A percentile compares a stretch with the other conserved stretches of the same genome.
These are phyloP conservation scores for Dryadomyces quercivorus DNA, from an alignment of 2,329 filamentous ascomycete genomes.

Conservation along the genomic window DNA sequence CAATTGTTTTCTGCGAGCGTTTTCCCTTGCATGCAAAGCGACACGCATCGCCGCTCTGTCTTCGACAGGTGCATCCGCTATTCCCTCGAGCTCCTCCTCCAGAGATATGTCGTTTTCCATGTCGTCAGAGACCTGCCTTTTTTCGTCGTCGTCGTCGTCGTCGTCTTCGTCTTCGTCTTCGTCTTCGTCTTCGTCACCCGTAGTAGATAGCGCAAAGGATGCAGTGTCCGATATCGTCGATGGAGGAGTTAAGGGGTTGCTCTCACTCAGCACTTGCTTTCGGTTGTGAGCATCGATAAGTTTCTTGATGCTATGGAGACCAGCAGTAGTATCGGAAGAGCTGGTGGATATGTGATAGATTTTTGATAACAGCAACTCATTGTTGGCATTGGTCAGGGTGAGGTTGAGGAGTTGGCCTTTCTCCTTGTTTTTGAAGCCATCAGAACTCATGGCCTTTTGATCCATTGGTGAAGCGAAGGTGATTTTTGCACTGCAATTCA, in stretches of 20 bases:
- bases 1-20: background rate
- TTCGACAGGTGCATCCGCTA: slow-evolving; percentile 5
- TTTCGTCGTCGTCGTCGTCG: background rate
- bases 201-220: background rate
- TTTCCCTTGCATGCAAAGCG: slow-evolving; percentile 3
- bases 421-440: too few species aligned
- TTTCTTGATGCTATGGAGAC: background rate
- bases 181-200: background rate
- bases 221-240: background rate
- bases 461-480: too few species aligned
- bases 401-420: too few species aligned
- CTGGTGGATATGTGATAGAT: too few species aligned
- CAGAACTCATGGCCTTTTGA: too few species aligned
- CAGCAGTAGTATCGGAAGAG: too few species aligned
- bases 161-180: background rate
- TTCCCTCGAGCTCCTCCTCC: slow-evolving; percentile 12
- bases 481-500: too few species aligned
- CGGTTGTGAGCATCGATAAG: background rate
- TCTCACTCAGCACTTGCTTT: background rate
- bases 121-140: background rate
- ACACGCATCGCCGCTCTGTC: slow-evolving; percentile 6
- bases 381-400: too few species aligned
- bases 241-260: background rate
- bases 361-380: too few species aligned
- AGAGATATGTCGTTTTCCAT: slow-evolving; percentile 7